Evolutionary conservation across 805 yeast genomes (phyloP).

Genomic region (Pichia pseudocactophila): DNA sequence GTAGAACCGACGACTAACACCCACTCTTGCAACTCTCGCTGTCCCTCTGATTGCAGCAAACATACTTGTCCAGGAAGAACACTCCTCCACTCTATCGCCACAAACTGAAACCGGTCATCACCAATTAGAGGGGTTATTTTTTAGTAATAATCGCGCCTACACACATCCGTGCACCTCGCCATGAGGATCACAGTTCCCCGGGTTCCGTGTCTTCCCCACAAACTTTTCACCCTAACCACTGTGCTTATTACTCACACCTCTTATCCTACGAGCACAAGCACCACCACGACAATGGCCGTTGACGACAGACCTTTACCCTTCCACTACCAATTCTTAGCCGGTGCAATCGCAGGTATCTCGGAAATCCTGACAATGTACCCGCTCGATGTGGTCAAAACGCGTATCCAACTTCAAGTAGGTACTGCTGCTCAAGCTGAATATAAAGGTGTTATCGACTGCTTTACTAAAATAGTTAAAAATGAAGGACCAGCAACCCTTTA

Average conservation of each 20-base stretch:
- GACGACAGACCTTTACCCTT: conserved; percentile 62
- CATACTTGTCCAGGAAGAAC: too few relatives aligned
- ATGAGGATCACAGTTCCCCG: too few relatives aligned
- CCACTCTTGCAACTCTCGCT: background rate
- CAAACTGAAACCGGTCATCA: too few relatives aligned
- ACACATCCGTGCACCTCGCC: too few relatives aligned
- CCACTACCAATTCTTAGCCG: conserved; percentile 73
- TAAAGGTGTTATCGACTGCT: conserved; percentile 76
- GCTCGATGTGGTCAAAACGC: conserved; percentile 90
- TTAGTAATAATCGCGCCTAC: too few relatives aligned
- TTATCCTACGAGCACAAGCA: background rate
- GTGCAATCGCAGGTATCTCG: conserved; percentile 97
- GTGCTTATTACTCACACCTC: too few relatives aligned
- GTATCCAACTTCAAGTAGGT: conserved; percentile 81
- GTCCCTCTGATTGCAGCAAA: background rate
- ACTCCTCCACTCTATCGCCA: too few relatives aligned
- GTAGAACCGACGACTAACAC: conserved; percentile 32
- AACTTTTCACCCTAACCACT: too few relatives aligned
- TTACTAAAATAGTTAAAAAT: conserved; percentile 69
- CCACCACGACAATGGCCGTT: background rate
- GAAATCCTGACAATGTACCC: conserved; percentile 96
- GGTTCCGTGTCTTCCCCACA: too few relatives aligned
- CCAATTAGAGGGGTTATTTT: too few relatives aligned
- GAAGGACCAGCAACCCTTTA: conserved; percentile 83
- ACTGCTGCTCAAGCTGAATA: conserved; percentile 50